phyloP scores from a whole-genome alignment of 2,329 filamentous ascomycete species.

The Penicillium vulpinum region DNA sequence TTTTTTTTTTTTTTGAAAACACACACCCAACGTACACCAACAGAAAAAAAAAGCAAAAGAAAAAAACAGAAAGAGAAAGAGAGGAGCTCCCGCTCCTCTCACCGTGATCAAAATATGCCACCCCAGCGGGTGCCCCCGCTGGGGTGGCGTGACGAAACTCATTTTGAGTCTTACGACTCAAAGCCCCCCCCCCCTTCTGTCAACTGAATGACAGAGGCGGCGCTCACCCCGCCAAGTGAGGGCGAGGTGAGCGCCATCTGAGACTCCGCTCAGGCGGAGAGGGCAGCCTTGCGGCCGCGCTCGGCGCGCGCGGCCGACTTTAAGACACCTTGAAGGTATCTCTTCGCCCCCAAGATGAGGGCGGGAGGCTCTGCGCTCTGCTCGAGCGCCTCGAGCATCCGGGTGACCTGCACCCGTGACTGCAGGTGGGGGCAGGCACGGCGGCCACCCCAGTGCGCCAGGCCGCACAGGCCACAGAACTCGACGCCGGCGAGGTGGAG shows the following conservation, averaged over 20 bases:
- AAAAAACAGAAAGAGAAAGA: not conserved
- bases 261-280: not conserved
- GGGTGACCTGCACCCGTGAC: constrained; percentile 62
- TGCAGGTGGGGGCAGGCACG: constrained; percentile 63
- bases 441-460: constrained; percentile 58
- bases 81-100: not conserved
- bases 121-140: not conserved
- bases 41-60: not conserved
- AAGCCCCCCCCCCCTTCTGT: not conserved
- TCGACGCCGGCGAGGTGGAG: constrained; percentile 61
- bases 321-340: constrained; percentile 59
- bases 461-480: constrained; percentile 64
- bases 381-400: constrained; percentile 65
- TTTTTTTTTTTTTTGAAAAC: not conserved
- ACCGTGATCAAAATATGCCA: not conserved
- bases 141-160: not conserved
- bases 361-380: constrained; percentile 57
- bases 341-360: constrained; percentile 55
- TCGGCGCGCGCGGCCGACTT: constrained; percentile 51
- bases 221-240: not conserved
- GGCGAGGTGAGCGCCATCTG: not conserved
- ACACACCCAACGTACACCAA: not conserved
- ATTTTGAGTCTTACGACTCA: not conserved
- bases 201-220: not conserved
- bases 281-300: constrained; percentile 38